Percentiles rank a stretch among this genome's conserved stretches.
phyloP scores from a whole-genome alignment of 2,329 filamentous ascomycete species.

The Blastomyces parvus region DNA sequence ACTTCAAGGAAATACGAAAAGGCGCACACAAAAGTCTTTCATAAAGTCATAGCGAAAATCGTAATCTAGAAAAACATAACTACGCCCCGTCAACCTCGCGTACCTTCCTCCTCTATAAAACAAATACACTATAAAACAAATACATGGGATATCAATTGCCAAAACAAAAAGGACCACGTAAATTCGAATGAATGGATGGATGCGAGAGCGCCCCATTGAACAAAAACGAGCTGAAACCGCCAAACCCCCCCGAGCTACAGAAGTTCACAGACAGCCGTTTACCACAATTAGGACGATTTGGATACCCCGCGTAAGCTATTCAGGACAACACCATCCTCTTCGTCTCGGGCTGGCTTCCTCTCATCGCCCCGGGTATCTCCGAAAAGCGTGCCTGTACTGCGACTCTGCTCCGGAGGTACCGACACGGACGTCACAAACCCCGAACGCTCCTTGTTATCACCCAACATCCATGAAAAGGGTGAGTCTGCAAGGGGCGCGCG shows the following conservation, averaged over 20 bases:
- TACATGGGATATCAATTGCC: not conserved
- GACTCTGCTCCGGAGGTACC: constrained; percentile 36
- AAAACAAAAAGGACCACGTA: not conserved
- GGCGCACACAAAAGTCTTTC: not conserved
- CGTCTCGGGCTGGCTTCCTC: constrained; percentile 25
- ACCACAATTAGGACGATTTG: constrained; percentile 3
- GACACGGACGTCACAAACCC: constrained; percentile 39
- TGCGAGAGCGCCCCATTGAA: not conserved
- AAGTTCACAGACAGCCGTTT: not conserved
- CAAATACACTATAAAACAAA: not conserved
- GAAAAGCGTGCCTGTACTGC: constrained; percentile 20
- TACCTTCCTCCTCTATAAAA: not conserved
- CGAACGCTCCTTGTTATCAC: constrained; percentile 35
- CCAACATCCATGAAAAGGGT: constrained; percentile 44
- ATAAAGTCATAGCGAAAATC: not conserved
- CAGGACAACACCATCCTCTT: constrained; percentile 31
- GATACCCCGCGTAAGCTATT: constrained; percentile 19
- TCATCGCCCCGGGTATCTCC: constrained; percentile 25
- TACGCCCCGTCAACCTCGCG: no score
- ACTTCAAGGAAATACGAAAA: not conserved
- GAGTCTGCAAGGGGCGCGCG: constrained; percentile 39
- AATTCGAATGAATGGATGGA: not conserved
- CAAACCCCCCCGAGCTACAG: not conserved
- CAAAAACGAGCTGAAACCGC: not conserved
- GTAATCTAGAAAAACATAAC: not conserved